Base-by-base conservation (phyloP, 2,329 filamentous ascomycete species). In the Tolypocladium inflatum region DNA sequence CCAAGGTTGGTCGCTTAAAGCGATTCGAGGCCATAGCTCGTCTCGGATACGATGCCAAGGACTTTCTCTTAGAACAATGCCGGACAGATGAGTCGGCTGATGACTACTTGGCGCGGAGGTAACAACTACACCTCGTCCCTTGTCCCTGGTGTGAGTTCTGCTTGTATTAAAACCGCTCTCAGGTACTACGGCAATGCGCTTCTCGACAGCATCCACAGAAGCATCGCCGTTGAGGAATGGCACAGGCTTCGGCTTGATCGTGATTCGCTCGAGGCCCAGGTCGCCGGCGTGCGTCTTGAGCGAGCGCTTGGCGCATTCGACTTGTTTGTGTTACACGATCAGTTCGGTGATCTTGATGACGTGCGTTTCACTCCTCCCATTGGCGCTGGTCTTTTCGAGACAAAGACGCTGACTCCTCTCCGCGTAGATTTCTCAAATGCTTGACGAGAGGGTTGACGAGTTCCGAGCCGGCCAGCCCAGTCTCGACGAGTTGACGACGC, bases 11-110 rank as follows among this genome's bases (percentile, higher is more conserved):
- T 57, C 86, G 91, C 23, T 80, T 91, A 58, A 78, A 80, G 57
- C 86, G 86, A 66, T 86, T 91, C 61, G 83, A 88, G 64, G 74
- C 80, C 55, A 88, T 97, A 61, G 85, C 89, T 56, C 75, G 78
- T 35, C 79, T 86, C 66, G 91, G 91, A 0, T 93, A 92, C 67
- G 91, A 97, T 75, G 89, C 88, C 52, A 97, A 97, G 70, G 92
- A 97, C 70, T 86, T 86, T 57, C 79, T 97, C 54, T 67, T 91
- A 60, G 77, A 80, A 57, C 86, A 96, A 68, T 83, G 81, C 60
- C 76, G 76, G 13, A 78, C 80, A 39, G 75, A 80, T 19, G 80
- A 87, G 15, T 78, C 82, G 45, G 78, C 76, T 5, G 82, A 88
- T 17, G 91, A 97, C 74, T 83, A 89, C 56, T 74, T 99, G 65